Base-by-base conservation (phyloP, 2,329 filamentous ascomycete species). In the Fusarium scirpi region DNA sequence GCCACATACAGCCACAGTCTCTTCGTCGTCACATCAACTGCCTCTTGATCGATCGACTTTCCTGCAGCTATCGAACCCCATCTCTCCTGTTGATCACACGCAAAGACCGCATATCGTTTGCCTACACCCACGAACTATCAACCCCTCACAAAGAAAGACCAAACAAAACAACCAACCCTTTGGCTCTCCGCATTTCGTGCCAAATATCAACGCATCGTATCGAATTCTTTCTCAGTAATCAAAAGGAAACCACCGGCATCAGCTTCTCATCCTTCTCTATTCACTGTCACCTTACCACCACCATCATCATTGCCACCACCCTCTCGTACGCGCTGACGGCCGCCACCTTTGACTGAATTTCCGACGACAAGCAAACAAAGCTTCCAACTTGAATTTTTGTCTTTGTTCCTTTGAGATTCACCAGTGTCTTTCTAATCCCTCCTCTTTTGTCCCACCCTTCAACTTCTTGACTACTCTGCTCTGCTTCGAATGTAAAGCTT, bases 1-100 rank as follows among this genome's bases (percentile, higher is more conserved):
- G 49, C 43, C 38, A 47, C 5, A 47, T 40, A 43, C 47, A 53
- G 27, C 60, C 29, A 32, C 48, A 43, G 41, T 57, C 38, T 47
- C 62, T 44, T 44, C 53, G 51, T 45, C 29, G 24, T 59, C 32
- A 29, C 48, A 57, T 43, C 56, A 54, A 43, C 40, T 52, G 56
- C 46, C 53, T 43, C 60, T 40, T 63, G 44, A 38, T 32, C 49
- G 52, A 58, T 59, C 63, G 55, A 49, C 60, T 27, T 60, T 56
- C 59, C 59, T 58, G 66, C 61, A 62, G 54, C 52, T 56, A 49
- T 34, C 52, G 27, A 52, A 52, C 68, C 60, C 68, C 68, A 69
- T 58, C 51, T 69, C 68, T 71, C 68, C 68, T 71, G 68, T 71
- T 71, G 64, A 70, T 71, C 68, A 55, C 30, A 60, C 63, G 43